Evolutionary conservation across 176 grass and related monocot species (phyloP), one percentile per base, ranked within the genome.

Genomic region (Phyllostachys edulis): DNA sequence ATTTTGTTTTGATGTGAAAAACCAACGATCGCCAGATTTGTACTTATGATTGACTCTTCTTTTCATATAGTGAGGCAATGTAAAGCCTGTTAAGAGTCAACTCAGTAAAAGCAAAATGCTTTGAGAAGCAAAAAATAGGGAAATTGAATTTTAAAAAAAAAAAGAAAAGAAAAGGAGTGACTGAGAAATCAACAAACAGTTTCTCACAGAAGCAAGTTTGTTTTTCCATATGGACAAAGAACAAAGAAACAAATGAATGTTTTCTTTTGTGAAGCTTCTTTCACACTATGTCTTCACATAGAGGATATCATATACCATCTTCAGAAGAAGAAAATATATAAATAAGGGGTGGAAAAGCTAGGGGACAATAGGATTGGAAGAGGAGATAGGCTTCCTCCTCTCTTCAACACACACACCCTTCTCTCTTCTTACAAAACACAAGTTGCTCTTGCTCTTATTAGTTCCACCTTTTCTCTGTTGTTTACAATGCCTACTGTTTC

Each of bases 401-500:
- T 67, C 16, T 51, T 66, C 45, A 24, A 39, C 17, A 24, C 27
- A 5, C n/a, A 54, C 24, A 54, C 11, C 47, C 44, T 72, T 67
- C 11, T 37, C 41, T 21, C 26, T 65, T 36, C 40, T 56, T 79
- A 21, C 77, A 78, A 16, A 37, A 15, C 63, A 67, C 32, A 68
- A 68, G 14, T 24, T 24, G 6, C 20, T 54, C 29, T 17, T 69
- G 66, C 27, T 74, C 57, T 50, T 63, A 37, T 38, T 51, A 39
- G 6, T 10, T 47, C 40, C 13, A 9, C 10, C 12, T 40, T 71
- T 49, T 36, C 11, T 51, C 37, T 29, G 5, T 27, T 60, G 45
- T 16, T 71, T 79, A 63, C 54, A 42, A 41, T 67, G 78, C 73
- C 21, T 81, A 59, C 27, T 75, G 24, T 81, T 81, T 73, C 13